phyloP scores from a whole-genome alignment of 345 rosid species.

The Citrus reticulata region DNA sequence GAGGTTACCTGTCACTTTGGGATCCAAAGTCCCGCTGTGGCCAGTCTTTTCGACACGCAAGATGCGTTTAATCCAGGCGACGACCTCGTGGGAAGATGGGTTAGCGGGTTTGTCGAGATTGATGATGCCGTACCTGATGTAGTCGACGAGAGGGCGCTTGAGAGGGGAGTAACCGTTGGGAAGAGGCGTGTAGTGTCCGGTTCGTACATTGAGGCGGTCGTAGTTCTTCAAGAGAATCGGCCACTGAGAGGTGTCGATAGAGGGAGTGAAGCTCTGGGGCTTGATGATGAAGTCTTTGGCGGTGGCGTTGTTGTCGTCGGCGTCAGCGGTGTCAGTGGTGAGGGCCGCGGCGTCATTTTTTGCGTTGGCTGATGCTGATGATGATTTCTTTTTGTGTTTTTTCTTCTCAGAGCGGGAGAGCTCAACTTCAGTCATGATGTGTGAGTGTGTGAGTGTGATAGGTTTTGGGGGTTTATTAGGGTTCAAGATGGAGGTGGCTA shows the following conservation, averaged over 20 bases:
- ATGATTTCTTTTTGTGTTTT: slow-evolving; percentile 40
- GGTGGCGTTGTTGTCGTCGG: background rate
- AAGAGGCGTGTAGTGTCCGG: slow-evolving; percentile 97
- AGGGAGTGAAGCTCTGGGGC: slow-evolving; percentile 73
- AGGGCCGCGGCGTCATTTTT: background rate
- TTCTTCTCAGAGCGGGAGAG: slow-evolving; percentile 65
- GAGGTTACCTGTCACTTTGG: slow-evolving; percentile 89
- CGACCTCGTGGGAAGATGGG: slow-evolving; percentile 97
- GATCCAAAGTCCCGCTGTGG: slow-evolving; percentile 94
- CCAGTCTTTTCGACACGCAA: slow-evolving; percentile 91
- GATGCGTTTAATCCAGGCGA: slow-evolving; percentile 96
- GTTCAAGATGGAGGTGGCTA: slow-evolving; percentile 5
- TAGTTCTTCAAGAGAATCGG: slow-evolving; percentile 93
- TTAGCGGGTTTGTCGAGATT: slow-evolving; percentile 95
- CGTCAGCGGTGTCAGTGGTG: background rate
- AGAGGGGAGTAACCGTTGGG: slow-evolving; percentile 82
- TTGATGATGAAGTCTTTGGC: slow-evolving; percentile 67
- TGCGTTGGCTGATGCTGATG: background rate
- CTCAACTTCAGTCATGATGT: slow-evolving; percentile 62
- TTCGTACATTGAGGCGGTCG: slow-evolving; percentile 84
- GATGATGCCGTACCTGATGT: slow-evolving; percentile 77
- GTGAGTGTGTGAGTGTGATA: background rate
- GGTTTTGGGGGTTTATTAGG: background rate
- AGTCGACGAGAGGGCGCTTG: slow-evolving; percentile 78
- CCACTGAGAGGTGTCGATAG: slow-evolving; percentile 87